Percentiles rank a stretch among this genome's conserved stretches.
Evolutionary conservation across 2,329 filamentous ascomycete species (phyloP).

Genomic region (Paracorniculantispora psalliotae): DNA sequence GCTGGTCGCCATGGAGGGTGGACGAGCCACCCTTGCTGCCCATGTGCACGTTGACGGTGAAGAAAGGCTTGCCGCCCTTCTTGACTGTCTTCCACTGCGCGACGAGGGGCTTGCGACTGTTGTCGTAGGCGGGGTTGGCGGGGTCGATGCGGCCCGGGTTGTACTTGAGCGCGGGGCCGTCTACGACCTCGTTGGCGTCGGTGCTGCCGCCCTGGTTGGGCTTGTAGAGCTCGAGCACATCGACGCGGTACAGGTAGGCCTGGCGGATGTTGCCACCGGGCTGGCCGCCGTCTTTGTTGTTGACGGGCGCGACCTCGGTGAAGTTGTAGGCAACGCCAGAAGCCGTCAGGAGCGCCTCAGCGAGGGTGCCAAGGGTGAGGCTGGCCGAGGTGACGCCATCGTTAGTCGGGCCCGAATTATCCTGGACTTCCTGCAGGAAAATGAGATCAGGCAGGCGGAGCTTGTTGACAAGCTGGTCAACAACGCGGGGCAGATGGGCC

Average conservation of each 20-base stretch:
- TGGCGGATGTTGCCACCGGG: constrained; percentile 68
- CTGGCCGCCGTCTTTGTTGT: constrained; percentile 59
- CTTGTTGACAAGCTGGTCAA: constrained; percentile 59
- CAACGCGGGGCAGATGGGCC: constrained; percentile 51
- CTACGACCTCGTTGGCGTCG: constrained; percentile 53
- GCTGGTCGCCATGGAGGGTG: constrained; percentile 58
- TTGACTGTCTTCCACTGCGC: constrained; percentile 60
- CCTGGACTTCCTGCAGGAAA: constrained; percentile 68
- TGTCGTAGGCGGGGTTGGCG: constrained; percentile 51
- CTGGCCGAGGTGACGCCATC: constrained; percentile 54
- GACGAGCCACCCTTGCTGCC: constrained; percentile 62
- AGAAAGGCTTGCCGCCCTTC: constrained; percentile 50
- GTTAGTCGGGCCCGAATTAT: constrained; percentile 57
- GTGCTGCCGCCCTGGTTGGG: constrained; percentile 50
- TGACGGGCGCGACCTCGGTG: constrained; percentile 52
- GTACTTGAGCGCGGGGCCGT: constrained; percentile 52
- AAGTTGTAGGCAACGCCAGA: constrained; percentile 54
- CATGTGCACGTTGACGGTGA: constrained; percentile 68
- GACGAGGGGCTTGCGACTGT: constrained; percentile 61
- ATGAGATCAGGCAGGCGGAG: constrained; percentile 59
- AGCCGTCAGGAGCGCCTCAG: constrained; percentile 43
- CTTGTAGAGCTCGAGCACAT: constrained; percentile 53
- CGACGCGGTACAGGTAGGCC: constrained; percentile 64
- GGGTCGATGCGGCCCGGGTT: constrained; percentile 68
- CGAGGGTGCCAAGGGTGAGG: constrained; percentile 53